Conservation (phyloP, 208 protist genomes). For the Porcisia deanei region DNA sequence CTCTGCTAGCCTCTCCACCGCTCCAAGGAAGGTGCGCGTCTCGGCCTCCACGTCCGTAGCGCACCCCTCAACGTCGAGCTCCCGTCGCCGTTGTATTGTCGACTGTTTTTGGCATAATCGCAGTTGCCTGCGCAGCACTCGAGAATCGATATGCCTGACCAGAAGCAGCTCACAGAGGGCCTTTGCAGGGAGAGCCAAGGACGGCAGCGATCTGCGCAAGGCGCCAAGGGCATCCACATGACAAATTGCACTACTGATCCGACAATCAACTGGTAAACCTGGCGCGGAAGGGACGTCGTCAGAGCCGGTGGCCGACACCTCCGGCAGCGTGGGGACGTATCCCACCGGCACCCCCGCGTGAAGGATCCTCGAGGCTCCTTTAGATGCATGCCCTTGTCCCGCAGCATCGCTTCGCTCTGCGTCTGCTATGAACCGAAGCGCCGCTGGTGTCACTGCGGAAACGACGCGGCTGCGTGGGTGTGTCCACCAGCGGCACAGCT, state of each 20-base stretch:
- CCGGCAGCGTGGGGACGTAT: background rate
- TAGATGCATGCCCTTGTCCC: background rate
- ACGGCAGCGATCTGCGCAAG: constrained; percentile 9
- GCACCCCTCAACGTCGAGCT: background rate
- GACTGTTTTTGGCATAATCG: constrained; percentile 7
- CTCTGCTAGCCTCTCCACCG: constrained; percentile 1
- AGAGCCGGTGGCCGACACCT: background rate
- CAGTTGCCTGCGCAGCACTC: constrained; percentile 5
- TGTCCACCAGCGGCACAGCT: constrained; percentile 19
- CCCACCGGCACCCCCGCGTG: constrained; percentile 25
- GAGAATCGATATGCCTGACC: constrained; percentile 1
- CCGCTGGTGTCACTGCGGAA: constrained; percentile 15
- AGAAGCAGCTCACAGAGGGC: constrained; percentile 19
- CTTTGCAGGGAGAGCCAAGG: constrained; percentile 6
- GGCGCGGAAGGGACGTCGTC: background rate
- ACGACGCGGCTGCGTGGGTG: constrained; percentile 10
- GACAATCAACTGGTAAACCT: background rate
- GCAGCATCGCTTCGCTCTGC: background rate
- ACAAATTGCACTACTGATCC: constrained; percentile 19
- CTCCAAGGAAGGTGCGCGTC: constrained; percentile 1
- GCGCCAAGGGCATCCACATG: constrained; percentile 11
- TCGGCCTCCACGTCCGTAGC: background rate
- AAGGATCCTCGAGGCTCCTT: background rate
- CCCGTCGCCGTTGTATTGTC: background rate
- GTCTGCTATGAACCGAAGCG: constrained; percentile 6